Base-by-base conservation (phyloP, 768 basidiomycete species). In the Kwoniella dejecticola region DNA sequence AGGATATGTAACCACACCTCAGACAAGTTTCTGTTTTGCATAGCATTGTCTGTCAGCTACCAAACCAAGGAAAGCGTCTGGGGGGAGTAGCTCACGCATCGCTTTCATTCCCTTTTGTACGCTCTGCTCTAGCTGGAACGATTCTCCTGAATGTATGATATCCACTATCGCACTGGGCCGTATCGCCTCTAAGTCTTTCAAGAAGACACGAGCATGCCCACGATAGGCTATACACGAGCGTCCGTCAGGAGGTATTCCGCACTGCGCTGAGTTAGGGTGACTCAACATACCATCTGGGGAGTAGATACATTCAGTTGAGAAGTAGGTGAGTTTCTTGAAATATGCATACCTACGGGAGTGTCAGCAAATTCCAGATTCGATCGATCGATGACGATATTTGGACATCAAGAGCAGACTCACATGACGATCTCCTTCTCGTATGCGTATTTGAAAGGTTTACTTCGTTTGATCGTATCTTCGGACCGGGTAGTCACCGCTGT, bases 401-500 rank as follows among this genome's bases (percentile, higher is more conserved):
- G n/a, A n/a, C n/a, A n/a, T n/a, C n/a, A n/a, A n/a, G 8, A 57
- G 56, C 3, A 3, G 38, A 79, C 85, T 65, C 68, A 91, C 96
- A 99, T 98, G 64, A 99, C 96, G 30, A 99, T 98, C 81, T 99
- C 96, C 80, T 99, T 99, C 82, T 99, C 96, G 71, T 98, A 98
- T 0, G 92, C 89, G 74, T 98, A 99, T 77, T 97, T 98, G 84
- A 99, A 98, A n/a, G 96, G 96, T 80, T 99, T 99, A 49, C 90
- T 93, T 58, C 96, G 85, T 77, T 87, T 91, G 77, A 98, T 97
- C 1, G 92, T 94, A 72, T 96, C 92, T 77, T 96, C 95, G 40
- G 92, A 92, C 76, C 92, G 87, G 0, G 96, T 99, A 60, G 91
- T 95, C 62, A 99, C 94, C 38, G 87, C 83, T 0, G 95, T 98